Base-by-base conservation (phyloP, 148 eudicot species). In the Polygonum maritimum region DNA sequence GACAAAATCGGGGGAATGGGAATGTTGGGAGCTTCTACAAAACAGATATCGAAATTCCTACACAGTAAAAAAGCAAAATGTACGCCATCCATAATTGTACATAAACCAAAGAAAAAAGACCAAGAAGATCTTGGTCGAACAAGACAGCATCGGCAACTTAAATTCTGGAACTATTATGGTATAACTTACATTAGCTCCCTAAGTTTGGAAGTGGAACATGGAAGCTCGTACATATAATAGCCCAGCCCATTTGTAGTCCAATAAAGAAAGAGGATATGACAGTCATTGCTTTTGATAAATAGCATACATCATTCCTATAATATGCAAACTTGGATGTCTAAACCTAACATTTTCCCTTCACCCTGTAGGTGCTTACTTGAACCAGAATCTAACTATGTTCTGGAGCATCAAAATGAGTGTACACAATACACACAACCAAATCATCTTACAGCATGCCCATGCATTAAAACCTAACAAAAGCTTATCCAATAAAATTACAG, bases 401-500 rank as follows among this genome's bases (percentile, higher is more conserved):
- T 26, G 2, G 69, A 62, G 69, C 69, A 62, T 22, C 69, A 10
- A 62, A 62, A 21, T 58, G 7, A 11, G 69, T 12, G 38, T 62
- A 62, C 60, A 54, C 47, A 54, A 54, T 54, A 62, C 69, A 22
- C 38, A 62, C 9, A 14, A 13, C 38, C 69, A 62, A 62, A 62
- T 55, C 35, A 58, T 58, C 67, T 58, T 58, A 58, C 14, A n/a
- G 10, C 35, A 22, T 58, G 67, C 22, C 22, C 67, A 58, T 19
- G 69, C 69, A 62, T 26, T 31, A 62, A 8, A 62, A 3, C 69
- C 15, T 62, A 15, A 26, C 11, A 26, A 16, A 62, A 62, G 69
- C 69, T 62, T 62, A 62, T 62, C 69, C 69, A 62, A 15, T 62
- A 62, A 62, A 62, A 31, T 13, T n/a, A 54, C 60, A 54, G 60